A percentile compares a stretch with the other conserved stretches of the same genome.
Conservation (phyloP, 441 rosid species). For the Pelargonium australe region DNA sequence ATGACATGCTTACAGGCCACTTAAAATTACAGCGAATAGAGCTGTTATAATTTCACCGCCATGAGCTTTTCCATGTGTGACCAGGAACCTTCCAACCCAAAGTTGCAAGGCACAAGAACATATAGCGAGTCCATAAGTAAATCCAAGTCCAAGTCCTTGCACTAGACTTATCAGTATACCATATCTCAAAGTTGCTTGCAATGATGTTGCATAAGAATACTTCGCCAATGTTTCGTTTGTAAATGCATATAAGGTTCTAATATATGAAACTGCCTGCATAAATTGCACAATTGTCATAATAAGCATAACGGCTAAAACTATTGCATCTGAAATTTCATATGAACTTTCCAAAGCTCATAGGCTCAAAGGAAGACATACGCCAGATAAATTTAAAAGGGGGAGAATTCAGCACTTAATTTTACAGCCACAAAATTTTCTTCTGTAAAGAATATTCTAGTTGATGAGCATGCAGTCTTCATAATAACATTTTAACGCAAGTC, state of each 20-base stretch:
- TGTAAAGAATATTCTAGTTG: no score
- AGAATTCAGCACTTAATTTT: no score
- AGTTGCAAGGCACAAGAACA: constrained; percentile 98
- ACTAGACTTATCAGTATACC: constrained; percentile 96
- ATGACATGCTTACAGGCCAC: constrained; percentile 84
- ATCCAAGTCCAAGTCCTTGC: constrained; percentile 99
- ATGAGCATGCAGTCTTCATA: no score
- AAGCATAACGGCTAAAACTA: constrained; percentile 2
- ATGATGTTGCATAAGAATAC: constrained; percentile 93
- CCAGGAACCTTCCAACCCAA: constrained; percentile 92
- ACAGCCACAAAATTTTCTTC: no score
- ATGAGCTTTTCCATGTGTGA: constrained; percentile 51
- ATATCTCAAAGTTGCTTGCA: constrained; percentile 95
- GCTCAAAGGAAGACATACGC: no score
- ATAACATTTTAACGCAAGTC: no score
- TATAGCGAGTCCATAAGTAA: constrained; percentile 97
- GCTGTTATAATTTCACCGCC: constrained; percentile 96
- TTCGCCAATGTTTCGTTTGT: constrained; percentile 98
- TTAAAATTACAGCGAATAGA: constrained; percentile 86
- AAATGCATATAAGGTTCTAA: constrained; percentile 90
- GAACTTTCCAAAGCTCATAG: no score
- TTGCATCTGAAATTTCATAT: background rate
- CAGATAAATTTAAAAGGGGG: no score
- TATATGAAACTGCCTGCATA: constrained; percentile 80
- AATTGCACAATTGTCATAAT: constrained; percentile 8